Base-by-base conservation (phyloP, 1,284 basidiomycete species). In the Macrocystidia cucumis region DNA sequence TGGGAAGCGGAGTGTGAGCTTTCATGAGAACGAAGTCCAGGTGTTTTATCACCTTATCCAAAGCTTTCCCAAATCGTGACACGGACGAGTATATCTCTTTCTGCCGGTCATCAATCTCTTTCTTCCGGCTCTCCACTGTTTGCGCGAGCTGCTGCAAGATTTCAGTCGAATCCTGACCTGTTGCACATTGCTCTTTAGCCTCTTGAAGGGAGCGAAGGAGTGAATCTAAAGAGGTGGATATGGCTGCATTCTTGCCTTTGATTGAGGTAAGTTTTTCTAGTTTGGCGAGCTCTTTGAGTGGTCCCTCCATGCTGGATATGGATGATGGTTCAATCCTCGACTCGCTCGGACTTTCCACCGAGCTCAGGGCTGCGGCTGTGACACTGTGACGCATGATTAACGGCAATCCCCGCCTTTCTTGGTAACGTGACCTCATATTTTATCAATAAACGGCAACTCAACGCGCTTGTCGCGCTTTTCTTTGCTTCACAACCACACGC, bases 31-130 rank as follows among this genome's bases (percentile, higher is more conserved):
- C 22, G 41, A 35, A 29, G 42, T 2, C 14, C 21, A 24, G 4
- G 42, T 20, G 26, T 12, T 6, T 20, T 32, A 60, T 29, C 35
- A 89, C 91, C 81, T 93, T 96, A 54, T 96, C 91, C 47, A 95
- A 57, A 0, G 78, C 71, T 58, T 92, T 95, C 19, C 88, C 88
- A 23, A 91, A 68, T 45, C 75, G 76, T 12, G 78, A 74, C 4
- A 93, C 60, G 1, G 80, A 77, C 16, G 69, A 73, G 51, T 92
- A 89, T 35, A 91, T 72, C 46, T 90, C 89, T 58, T 92, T 95
- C 64, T 92, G 78, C 1, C 80, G 72, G 31, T 91, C 86, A 43
- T 91, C 89, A 0, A 91, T 67, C 38, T 90, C 87, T 56, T 82
- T 90, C 75, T 86, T 91, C 52, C 65, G 75, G 2, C 64, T 56